Base-by-base conservation (phyloP, 1,139 yeast species). In the Arxiozyma slooffiae region DNA sequence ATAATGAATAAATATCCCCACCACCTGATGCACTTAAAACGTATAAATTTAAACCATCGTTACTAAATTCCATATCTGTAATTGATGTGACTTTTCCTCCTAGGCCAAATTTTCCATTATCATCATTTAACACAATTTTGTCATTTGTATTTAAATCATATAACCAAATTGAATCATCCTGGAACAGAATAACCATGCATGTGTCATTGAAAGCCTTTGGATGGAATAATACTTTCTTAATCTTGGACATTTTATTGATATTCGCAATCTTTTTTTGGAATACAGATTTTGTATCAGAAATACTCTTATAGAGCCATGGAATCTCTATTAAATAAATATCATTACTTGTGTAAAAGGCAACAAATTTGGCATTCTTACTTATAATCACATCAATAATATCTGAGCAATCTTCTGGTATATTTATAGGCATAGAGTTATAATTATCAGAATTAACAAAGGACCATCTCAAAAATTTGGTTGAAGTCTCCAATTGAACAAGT, bases 1-100 rank as follows among this genome's bases (percentile, higher is more conserved):
- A 77, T 2, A 81, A 64, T 0, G 76, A 71, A 57, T 71, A 80
- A 1, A 82, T 54, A 55, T 81, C 83, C 11, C 81, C 78, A 41
- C 77, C 82, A n/a, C 67, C 66, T 24, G 56, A 50, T 1, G 52
- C 59, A 21, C 76, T 73, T 50, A 78, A 57, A 4, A 79, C 61
- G 55, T 75, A 78, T 17, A 81, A 64, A 0, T 82, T 72, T 42
- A 81, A 55, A 0, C 71, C 69, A 20, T 62, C 58, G 1, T 75
- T 64, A 4, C 82, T 81, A 55, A 80, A 76, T 1, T 73, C 58
- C 20, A 81, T 73, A 47, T 70, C 67, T 11, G 50, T 52, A 22
- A 70, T 60, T 30, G 59, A 60, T 18, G 61, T 60, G 0, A 59
- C 50, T 8, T 55, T 55, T 16, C 59, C 52, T 2, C 69, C 68